phyloP scores from a whole-genome alignment of 2,329 filamentous ascomycete genomes.

The Dryadomyces quercivorus region DNA sequence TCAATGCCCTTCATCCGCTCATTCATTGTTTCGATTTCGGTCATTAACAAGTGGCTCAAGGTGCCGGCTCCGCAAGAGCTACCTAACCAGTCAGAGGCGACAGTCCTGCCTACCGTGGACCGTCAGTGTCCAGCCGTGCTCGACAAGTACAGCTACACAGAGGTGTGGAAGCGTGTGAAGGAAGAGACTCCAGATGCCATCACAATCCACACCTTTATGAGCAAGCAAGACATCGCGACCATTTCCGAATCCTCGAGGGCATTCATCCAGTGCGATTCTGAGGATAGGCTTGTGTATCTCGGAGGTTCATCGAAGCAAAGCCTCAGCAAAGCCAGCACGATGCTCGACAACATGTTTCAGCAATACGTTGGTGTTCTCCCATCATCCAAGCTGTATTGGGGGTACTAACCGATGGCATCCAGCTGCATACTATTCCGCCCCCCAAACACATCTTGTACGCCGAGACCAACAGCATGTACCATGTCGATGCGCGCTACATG shows the following conservation, averaged over 20 bases:
- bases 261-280: conserved; percentile 3
- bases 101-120: conserved; percentile 2
- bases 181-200: conserved; percentile 10
- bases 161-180: conserved; percentile 15
- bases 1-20: neutral
- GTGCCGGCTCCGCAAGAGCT: neutral
- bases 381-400: neutral
- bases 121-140: conserved; percentile 9
- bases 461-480: conserved; percentile 12
- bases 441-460: conserved; percentile 15
- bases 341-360: conserved; percentile 14
- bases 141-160: conserved; percentile 6
- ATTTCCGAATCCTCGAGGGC: conserved; percentile 8
- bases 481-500: conserved; percentile 17
- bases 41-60: conserved; percentile 4
- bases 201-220: conserved; percentile 10
- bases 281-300: conserved; percentile 13
- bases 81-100: neutral
- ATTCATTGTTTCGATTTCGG: neutral
- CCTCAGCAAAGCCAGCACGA: conserved; percentile 4
- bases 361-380: conserved; percentile 5
- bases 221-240: conserved; percentile 1
- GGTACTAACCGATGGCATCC: neutral
- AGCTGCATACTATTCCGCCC: neutral
- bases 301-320: neutral